A percentile compares a stretch with the other conserved stretches of the same genome.
These are phyloP conservation scores for Veloboletus limbatus DNA, from an alignment of 1,284 basidiomycete species.

Conservation along the genomic window DNA sequence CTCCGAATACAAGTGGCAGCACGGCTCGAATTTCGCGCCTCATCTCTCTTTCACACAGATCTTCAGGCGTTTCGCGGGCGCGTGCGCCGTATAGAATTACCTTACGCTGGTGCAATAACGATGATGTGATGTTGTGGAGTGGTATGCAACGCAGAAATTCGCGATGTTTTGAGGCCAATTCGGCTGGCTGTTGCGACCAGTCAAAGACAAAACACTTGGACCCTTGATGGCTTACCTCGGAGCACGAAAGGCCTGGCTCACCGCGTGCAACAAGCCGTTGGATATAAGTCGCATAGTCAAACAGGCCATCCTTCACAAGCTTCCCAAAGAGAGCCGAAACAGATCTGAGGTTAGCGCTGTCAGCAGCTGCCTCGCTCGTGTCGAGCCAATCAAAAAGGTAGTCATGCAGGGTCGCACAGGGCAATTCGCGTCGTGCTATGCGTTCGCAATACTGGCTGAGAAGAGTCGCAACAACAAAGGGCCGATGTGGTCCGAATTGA, in stretches of 20 bases:
- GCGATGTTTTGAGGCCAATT: constrained; percentile 55
- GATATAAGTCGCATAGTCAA: constrained; percentile 83
- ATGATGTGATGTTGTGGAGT: constrained; percentile 52
- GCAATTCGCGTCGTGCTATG: constrained; percentile 54
- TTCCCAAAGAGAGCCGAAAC: constrained; percentile 79
- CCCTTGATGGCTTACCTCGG: constrained; percentile 41
- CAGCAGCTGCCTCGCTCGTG: constrained; percentile 57
- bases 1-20: constrained; percentile 66
- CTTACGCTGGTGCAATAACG: constrained; percentile 64
- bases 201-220: neutral
- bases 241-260: constrained; percentile 55
- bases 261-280: constrained; percentile 83
- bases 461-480: constrained; percentile 77
- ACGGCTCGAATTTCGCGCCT: constrained; percentile 62
- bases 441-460: constrained; percentile 69
- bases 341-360: constrained; percentile 54
- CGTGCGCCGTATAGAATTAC: constrained; percentile 65
- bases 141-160: constrained; percentile 68
- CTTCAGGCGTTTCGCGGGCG: constrained; percentile 65
- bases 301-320: constrained; percentile 71
- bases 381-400: constrained; percentile 86
- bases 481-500: constrained; percentile 83
- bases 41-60: constrained; percentile 62
- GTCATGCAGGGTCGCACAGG: constrained; percentile 62
- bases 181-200: constrained; percentile 14